Evolutionary conservation across 176 grass and related monocot genomes (phyloP), one percentile per base, ranked within the genome.

Genomic region (Raddia distichophylla): DNA sequence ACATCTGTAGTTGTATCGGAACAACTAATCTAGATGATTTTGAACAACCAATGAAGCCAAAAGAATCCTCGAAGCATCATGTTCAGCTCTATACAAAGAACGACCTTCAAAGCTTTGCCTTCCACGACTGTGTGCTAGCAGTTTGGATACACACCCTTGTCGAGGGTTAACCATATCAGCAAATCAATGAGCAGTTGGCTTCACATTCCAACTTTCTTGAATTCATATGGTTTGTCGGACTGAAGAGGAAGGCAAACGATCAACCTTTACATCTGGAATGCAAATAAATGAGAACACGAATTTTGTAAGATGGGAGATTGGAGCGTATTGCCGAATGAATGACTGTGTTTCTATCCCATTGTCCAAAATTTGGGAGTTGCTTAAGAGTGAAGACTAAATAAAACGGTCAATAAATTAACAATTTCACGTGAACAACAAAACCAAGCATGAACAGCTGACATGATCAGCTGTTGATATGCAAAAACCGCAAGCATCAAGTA

Each of bases 201-300:
- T 76, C 85, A 75, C 61, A 67, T 77, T 46, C 19, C 56, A 74
- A 11, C 27, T 37, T 82, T 53, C 47, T 87, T 76, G 40, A 80
- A 84, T 49, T 85, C 43, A 75, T 69, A 52, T 73, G 68, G 8
- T 37, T 37, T 83, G 60, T 5, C 22, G 14, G 62, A 50, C 52
- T 67, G 19, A n/a, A 1, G 43, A 14, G 56, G 48, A 5, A 14
- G 52, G 37, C 37, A 15, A 44, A 32, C 46, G 19, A 61, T 89
- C 84, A 92, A 51, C 52, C 42, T 17, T 50, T 82, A 64, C 87
- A 89, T 67, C 84, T 86, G 71, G 43, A 88, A 77, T 8, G 58
- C 57, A 89, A 87, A 67, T 18, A 17, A 18, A 82, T 42, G 56
- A 10, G 20, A 68, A 58, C 17, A 78, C 4, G 8, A 18, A 27